Evolutionary conservation across 352 stramenopile species (phyloP).

Genomic region (Achlya hypogyna): DNA sequence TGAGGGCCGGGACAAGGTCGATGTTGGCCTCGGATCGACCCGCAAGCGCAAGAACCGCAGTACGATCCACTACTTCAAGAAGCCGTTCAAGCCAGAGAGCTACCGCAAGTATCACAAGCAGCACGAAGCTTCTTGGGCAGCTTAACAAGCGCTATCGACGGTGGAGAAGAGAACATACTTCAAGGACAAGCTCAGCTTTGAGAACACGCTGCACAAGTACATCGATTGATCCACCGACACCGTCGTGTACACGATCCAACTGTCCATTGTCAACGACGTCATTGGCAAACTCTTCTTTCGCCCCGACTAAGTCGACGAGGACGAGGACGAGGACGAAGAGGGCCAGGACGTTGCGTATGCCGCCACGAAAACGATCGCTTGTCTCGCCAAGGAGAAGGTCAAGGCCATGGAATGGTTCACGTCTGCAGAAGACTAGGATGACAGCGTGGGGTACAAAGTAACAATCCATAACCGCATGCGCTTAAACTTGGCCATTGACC

Average conservation of each 20-base stretch:
- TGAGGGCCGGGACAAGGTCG: not conserved
- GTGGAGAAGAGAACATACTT: not conserved
- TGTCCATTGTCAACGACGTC: not conserved
- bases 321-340: not conserved
- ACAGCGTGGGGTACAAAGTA: not conserved
- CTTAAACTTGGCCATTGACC: too few species aligned
- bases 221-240: not conserved
- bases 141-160: not conserved
- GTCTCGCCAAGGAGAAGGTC: not conserved
- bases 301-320: not conserved
- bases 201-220: not conserved
- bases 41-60: not conserved
- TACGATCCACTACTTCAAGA: not conserved
- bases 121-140: not conserved
- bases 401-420: not conserved
- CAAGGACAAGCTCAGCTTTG: not conserved
- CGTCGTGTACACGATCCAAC: not conserved
- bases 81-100: not conserved
- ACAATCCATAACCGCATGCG: not conserved
- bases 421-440: not conserved
- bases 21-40: not conserved
- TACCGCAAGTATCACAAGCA: not conserved
- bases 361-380: not conserved
- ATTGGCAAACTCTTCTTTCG: slow-evolving; percentile 1
- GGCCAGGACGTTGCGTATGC: not conserved